Evolutionary conservation across 352 stramenopile genomes (phyloP).

Genomic region (Sclerospora graminicola): DNA sequence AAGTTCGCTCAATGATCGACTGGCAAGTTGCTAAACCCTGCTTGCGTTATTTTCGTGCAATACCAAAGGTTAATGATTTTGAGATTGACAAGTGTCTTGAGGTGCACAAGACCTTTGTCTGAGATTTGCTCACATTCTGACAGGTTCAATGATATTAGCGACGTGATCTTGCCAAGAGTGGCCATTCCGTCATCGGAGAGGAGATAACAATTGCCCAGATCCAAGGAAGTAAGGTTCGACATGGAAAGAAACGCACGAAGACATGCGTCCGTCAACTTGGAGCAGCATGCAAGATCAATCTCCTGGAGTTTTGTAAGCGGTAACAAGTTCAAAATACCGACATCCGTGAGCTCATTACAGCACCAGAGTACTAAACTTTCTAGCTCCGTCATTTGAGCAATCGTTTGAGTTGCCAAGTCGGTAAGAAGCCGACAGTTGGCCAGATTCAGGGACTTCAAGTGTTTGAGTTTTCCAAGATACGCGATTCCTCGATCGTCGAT

Average conservation of each 20-base stretch:
- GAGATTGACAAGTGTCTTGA: slow-evolving; percentile 34
- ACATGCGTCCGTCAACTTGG: slow-evolving; percentile 44
- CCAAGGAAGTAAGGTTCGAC: slow-evolving; percentile 44
- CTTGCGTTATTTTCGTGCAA: slow-evolving; percentile 59
- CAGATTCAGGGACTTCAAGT: no score
- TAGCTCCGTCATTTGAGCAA: no score
- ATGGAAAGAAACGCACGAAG: slow-evolving; percentile 42
- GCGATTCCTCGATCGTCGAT: no score
- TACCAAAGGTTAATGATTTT: slow-evolving; percentile 72
- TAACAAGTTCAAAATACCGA: no score
- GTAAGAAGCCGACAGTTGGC: no score
- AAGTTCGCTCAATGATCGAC: background rate
- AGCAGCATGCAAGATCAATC: slow-evolving; percentile 71
- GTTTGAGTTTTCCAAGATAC: no score
- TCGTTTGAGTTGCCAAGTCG: no score
- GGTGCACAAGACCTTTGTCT: slow-evolving; percentile 37
- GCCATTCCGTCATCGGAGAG: slow-evolving; percentile 55
- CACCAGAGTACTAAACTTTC: no score
- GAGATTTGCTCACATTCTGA: slow-evolving; percentile 47
- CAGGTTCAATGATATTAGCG: slow-evolving; percentile 57
- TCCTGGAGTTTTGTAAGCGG: no score
- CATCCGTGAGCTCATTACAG: no score
- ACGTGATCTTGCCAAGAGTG: slow-evolving; percentile 31
- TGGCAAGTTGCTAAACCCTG: slow-evolving; percentile 41
- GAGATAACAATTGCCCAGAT: slow-evolving; percentile 75